A percentile compares a stretch with the other conserved stretches of the same genome.
Evolutionary conservation across 2,329 filamentous ascomycete genomes (phyloP).

Genomic region (Ceratocystis smalleyi): DNA sequence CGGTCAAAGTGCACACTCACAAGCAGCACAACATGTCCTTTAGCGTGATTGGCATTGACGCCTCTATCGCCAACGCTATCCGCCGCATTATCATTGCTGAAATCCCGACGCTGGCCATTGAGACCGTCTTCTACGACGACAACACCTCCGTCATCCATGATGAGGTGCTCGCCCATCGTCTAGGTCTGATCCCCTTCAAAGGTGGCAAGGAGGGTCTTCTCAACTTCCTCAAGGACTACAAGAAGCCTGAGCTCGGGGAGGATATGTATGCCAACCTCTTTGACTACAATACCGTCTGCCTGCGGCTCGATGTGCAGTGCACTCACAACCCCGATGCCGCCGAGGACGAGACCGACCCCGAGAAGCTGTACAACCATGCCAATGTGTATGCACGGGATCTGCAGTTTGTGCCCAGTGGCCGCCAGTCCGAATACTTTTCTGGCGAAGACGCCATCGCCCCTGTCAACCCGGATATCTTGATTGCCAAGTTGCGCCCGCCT

Average conservation of each 20-base stretch:
- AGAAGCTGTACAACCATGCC: slow-evolving; percentile 71
- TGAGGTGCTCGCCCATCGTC: slow-evolving; percentile 78
- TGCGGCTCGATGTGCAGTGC: slow-evolving; percentile 66
- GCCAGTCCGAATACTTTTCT: slow-evolving; percentile 53
- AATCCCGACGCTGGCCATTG: slow-evolving; percentile 85
- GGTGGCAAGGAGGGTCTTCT: slow-evolving; percentile 60
- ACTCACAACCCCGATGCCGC: slow-evolving; percentile 60
- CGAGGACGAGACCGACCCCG: slow-evolving; percentile 61
- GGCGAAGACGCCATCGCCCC: slow-evolving; percentile 55
- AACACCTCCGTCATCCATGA: slow-evolving; percentile 98
- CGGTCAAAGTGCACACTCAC: slow-evolving; percentile 73
- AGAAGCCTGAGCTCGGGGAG: slow-evolving; percentile 49
- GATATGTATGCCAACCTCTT: slow-evolving; percentile 43
- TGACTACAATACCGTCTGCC: slow-evolving; percentile 77
- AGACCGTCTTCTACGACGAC: slow-evolving; percentile 83
- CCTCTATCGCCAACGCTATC: slow-evolving; percentile 90
- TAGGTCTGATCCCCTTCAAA: slow-evolving; percentile 81
- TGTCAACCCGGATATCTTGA: slow-evolving; percentile 79
- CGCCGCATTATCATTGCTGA: slow-evolving; percentile 90
- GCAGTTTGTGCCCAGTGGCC: slow-evolving; percentile 58
- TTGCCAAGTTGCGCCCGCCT: slow-evolving; percentile 83
- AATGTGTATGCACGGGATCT: slow-evolving; percentile 70
- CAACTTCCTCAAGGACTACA: slow-evolving; percentile 68
- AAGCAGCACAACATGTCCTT: slow-evolving; percentile 64
- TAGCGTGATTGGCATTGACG: slow-evolving; percentile 81